Conservation (phyloP, 2,329 filamentous ascomycete genomes). For the Dothistroma septosporum region DNA sequence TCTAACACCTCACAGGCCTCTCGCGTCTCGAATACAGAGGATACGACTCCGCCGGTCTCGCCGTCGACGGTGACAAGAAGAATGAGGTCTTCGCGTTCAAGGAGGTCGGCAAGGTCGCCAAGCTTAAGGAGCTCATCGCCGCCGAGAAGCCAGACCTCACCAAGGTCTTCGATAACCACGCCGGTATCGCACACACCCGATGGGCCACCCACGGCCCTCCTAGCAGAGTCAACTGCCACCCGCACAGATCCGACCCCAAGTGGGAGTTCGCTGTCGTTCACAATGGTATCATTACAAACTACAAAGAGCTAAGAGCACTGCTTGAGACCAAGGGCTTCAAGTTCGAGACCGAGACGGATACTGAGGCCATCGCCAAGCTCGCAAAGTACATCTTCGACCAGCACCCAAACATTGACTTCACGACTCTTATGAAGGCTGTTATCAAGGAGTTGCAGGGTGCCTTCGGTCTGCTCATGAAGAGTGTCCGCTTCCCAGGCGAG, state of each 20-base stretch:
- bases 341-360: conserved; percentile 99
- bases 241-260: conserved; percentile 89
- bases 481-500: conserved; percentile 96
- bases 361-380: conserved; percentile 98
- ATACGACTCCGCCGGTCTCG: conserved; percentile 95
- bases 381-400: conserved; percentile 97
- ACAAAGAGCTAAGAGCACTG: conserved; percentile 97
- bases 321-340: conserved; percentile 92
- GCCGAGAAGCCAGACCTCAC: conserved; percentile 76
- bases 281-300: conserved; percentile 99
- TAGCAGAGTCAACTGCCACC: conserved; percentile 94
- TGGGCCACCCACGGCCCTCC: conserved; percentile 98
- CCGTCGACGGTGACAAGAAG: conserved; percentile 97
- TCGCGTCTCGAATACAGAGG: conserved; percentile 96
- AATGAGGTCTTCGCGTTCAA: conserved; percentile 97
- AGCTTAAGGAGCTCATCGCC: conserved; percentile 88
- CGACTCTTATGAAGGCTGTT: conserved; percentile 91
- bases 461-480: conserved; percentile 96
- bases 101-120: conserved; percentile 98
- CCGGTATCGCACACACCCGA: conserved; percentile 96
- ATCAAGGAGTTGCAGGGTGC: conserved; percentile 98
- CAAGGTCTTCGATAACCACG: conserved; percentile 96
- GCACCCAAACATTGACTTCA: conserved; percentile 92
- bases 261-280: conserved; percentile 98
- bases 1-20: conserved; percentile 59